Evolutionary conservation across 1,284 basidiomycete genomes (phyloP).

Genomic region (Moesziomyces antarcticus): DNA sequence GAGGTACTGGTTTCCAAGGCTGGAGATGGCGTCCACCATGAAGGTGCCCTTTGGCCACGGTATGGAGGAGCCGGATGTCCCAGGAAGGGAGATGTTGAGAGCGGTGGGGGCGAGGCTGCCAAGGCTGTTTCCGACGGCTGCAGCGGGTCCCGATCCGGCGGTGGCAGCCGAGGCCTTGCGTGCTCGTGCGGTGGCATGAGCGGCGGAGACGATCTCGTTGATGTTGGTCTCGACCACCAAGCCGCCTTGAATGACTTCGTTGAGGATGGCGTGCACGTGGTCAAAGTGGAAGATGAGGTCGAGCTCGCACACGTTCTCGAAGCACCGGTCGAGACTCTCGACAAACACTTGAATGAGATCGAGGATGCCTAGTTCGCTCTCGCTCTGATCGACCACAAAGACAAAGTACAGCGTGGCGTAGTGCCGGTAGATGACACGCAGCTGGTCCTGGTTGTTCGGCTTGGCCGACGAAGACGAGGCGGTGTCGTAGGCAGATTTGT

Average conservation of each 20-base stretch:
- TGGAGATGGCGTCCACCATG: conserved; percentile 46
- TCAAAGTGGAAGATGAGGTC: conserved; percentile 99
- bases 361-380: conserved; percentile 94
- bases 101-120: conserved; percentile 20
- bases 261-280: conserved; percentile 93
- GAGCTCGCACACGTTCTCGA: conserved; percentile 98
- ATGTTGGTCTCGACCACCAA: conserved; percentile 98
- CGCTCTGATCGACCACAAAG: conserved; percentile 92
- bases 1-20: conserved; percentile 43
- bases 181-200: conserved; percentile 33
- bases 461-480: background rate
- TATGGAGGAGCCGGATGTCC: conserved; percentile 12
- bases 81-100: conserved; percentile 28
- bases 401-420: conserved; percentile 98
- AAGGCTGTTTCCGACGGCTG: conserved; percentile 8
- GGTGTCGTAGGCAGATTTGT: conserved; percentile 1
- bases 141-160: conserved; percentile 6
- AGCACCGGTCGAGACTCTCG: conserved; percentile 91
- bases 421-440: conserved; percentile 69
- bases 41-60: conserved; percentile 47
- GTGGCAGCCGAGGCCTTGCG: conserved; percentile 28
- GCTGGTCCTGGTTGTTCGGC: conserved; percentile 44
- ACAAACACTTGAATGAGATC: conserved; percentile 99
- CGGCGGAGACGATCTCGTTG: conserved; percentile 81
- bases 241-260: conserved; percentile 95